A percentile compares a stretch with the other conserved stretches of the same genome.
Conservation (phyloP, 2,329 filamentous ascomycete genomes). For the Endoconidiophora laricicola region DNA sequence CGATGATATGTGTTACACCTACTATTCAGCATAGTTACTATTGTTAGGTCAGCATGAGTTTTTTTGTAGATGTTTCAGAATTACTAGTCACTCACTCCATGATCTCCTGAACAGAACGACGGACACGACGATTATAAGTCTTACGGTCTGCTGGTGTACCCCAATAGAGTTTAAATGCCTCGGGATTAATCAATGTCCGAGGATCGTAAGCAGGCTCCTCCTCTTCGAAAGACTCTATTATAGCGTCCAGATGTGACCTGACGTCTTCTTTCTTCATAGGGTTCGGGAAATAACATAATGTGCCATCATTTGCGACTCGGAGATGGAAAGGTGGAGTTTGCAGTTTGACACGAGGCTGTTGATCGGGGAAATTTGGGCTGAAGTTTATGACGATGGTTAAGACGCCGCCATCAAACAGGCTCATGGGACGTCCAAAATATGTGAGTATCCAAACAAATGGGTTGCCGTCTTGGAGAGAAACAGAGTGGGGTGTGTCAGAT, state of each 20-base stretch:
- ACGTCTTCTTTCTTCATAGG: conserved; percentile 52
- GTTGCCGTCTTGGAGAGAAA: conserved; percentile 63
- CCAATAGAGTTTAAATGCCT: conserved; percentile 79
- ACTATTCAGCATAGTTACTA: not conserved
- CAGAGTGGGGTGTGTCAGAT: conserved; percentile 53
- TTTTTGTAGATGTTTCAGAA: not conserved
- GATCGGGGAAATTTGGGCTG: conserved; percentile 71
- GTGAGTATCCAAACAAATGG: conserved; percentile 81
- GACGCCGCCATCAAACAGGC: conserved; percentile 79
- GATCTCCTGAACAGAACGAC: conserved; percentile 57
- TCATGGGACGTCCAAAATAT: conserved; percentile 84
- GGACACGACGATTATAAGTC: conserved; percentile 63
- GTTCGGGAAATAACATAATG: conserved; percentile 64
- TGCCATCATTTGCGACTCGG: conserved; percentile 62
- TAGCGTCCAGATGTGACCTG: conserved; percentile 65
- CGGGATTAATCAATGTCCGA: conserved; percentile 68
- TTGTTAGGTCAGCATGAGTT: not conserved
- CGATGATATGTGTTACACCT: too few species aligned
- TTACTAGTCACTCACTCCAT: conserved; percentile 34
- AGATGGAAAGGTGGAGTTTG: conserved; percentile 78
- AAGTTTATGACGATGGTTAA: conserved; percentile 68
- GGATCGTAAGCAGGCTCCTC: conserved; percentile 81
- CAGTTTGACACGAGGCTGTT: conserved; percentile 71
- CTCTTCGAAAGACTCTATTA: conserved; percentile 72
- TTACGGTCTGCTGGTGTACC: conserved; percentile 61